A percentile compares a stretch with the other conserved stretches of the same genome.
Conservation (phyloP, 345 rosid species). For the Dipteronia dyeriana region DNA sequence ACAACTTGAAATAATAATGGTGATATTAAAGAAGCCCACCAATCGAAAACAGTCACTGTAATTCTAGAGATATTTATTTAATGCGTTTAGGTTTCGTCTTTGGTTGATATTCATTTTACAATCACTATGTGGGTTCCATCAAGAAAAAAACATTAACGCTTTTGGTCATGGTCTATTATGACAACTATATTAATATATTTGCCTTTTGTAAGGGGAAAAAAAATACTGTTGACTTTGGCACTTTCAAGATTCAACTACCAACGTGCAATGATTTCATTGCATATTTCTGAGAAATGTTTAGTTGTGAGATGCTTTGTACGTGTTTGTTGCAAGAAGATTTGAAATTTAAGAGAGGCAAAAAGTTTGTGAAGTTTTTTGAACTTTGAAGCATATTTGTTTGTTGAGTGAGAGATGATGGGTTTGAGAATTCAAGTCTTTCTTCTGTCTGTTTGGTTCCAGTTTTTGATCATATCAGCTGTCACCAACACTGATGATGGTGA, state of each 20-base stretch:
- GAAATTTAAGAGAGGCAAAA: neutral
- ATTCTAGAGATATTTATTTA: neutral
- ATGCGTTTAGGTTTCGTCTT: neutral
- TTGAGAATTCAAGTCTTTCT: neutral
- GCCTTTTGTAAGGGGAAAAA: neutral
- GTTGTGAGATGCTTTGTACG: neutral
- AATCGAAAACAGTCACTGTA: neutral
- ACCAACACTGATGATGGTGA: neutral
- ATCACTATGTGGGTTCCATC: neutral
- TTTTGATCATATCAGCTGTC: neutral
- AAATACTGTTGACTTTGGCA: neutral
- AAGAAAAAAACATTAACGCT: neutral
- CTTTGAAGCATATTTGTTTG: neutral
- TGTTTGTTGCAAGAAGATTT: too few relatives aligned
- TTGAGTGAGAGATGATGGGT: neutral
- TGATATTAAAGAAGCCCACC: neutral
- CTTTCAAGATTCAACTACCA: neutral
- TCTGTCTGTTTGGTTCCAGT: neutral
- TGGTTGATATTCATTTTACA: neutral
- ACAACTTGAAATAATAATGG: neutral
- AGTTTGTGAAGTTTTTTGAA: neutral
- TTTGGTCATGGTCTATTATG: neutral
- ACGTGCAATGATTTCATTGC: neutral
- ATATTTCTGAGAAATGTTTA: neutral
- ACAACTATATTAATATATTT: neutral